Base-by-base conservation (phyloP, 495 filamentous ascomycete genomes). In the Penicillium subrubescens region DNA sequence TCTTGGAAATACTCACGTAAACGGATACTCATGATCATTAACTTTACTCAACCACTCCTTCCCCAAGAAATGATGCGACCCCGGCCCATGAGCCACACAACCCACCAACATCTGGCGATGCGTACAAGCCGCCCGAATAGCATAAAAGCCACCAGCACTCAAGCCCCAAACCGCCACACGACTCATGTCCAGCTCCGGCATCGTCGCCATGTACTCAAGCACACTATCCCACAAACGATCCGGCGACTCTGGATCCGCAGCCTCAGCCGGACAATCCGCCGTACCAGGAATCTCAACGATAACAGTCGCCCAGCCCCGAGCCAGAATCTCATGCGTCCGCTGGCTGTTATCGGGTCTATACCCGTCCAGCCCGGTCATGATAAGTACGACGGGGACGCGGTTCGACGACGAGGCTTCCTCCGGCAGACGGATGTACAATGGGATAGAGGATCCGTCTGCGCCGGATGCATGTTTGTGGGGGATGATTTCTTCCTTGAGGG, bases 261-360 rank as follows among this genome's bases (percentile, higher is more conserved):
- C 78, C 60, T 88, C 86, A 0, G 90, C 89, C 0, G 90, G 91
- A 62, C 84, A 91, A 71, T 94, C 91, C 3, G 89, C 91, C 1
- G 91, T 94, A 0, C 91, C 91, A 0, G 91, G 91, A 61, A 94
- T 91, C 76, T 94, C 91, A 27, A 86, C 82, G 31, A 91, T 79
- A 5, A 92, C 79, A 1, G 73, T 78, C 27, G 73, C 88, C 87
- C 83, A 90, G 23, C 83, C 87, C 63, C 83, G 86, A 57, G 78
- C 73, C 12, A 86, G 69, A 65, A 88, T 91, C 74, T 90, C 88
- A 39, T 90, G 82, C 59, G 83, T 87, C 39, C 90, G 87, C 43
- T 84, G 81, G n/a, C 88, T 89, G 71, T 93, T 91, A 68, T 94
- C 91, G 0, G 90, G 89, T 15, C 91, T 77, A 69, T 94, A 92